Percentiles rank a stretch among this genome's conserved stretches.
Evolutionary conservation across 352 stramenopile species (phyloP).

Genomic region (Pythium phragmiticola): DNA sequence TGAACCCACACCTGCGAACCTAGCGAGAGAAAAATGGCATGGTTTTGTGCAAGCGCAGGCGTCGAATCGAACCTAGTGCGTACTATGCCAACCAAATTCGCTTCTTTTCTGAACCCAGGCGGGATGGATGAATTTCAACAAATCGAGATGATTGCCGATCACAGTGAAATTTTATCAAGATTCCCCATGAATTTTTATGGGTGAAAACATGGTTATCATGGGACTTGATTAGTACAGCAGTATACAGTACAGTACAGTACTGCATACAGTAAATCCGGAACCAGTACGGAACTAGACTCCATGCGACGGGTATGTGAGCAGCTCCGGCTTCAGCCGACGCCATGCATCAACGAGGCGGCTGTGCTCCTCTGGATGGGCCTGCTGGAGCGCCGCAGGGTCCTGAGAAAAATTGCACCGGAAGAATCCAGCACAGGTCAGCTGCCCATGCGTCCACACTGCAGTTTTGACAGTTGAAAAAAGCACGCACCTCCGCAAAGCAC

Average conservation of each 20-base stretch:
- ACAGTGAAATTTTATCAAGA: not conserved
- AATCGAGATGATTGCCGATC: constrained; percentile 7
- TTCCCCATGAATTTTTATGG: no score
- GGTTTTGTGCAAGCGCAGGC: not conserved
- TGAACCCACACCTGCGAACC: constrained; percentile 2
- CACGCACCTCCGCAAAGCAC: constrained; percentile 81
- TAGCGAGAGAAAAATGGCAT: constrained; percentile 1
- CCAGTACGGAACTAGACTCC: constrained; percentile 6
- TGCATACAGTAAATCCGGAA: no score
- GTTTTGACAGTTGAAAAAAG: not conserved
- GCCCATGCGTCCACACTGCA: not conserved
- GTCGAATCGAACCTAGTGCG: not conserved
- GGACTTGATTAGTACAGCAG: no score
- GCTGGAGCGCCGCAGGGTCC: constrained; percentile 69
- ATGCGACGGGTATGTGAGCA: constrained; percentile 38
- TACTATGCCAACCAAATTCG: constrained; percentile 1
- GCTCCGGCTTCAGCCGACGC: constrained; percentile 67
- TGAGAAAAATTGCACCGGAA: constrained; percentile 15
- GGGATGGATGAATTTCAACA: not conserved
- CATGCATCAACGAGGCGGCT: constrained; percentile 68
- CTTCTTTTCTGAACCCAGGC: not conserved
- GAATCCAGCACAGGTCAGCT: constrained; percentile 2
- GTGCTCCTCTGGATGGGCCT: constrained; percentile 70
- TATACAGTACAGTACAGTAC: not conserved
- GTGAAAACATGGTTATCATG: no score